These are phyloP conservation scores for Diaporthe nobilis DNA, from an alignment of 2,329 filamentous ascomycete species.

Conservation along the genomic window DNA sequence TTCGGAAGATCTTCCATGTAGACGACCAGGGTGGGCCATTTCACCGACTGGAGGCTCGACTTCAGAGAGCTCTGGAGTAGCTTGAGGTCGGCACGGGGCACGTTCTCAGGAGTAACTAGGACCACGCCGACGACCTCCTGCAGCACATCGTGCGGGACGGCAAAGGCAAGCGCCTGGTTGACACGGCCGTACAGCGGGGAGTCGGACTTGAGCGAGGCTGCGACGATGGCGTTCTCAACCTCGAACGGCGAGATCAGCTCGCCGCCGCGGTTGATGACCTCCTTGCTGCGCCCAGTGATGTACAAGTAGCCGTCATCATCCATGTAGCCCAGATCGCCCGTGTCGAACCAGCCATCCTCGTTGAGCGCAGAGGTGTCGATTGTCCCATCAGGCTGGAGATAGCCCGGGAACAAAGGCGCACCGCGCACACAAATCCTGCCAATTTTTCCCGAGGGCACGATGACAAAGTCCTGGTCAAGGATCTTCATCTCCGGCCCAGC, in stretches of 20 bases:
- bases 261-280: slow-evolving; percentile 91
- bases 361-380: slow-evolving; percentile 84
- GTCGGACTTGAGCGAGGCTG: slow-evolving; percentile 31
- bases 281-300: slow-evolving; percentile 94
- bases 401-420: slow-evolving; percentile 87
- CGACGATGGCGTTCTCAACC: slow-evolving; percentile 75
- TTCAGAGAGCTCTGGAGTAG: slow-evolving; percentile 62
- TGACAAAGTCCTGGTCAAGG: slow-evolving; percentile 77
- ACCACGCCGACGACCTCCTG: slow-evolving; percentile 40
- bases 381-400: slow-evolving; percentile 80
- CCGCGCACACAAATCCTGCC: slow-evolving; percentile 88
- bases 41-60: slow-evolving; percentile 64
- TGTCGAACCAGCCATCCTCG: slow-evolving; percentile 85
- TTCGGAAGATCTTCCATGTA: slow-evolving; percentile 70
- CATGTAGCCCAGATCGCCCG: slow-evolving; percentile 86
- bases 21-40: slow-evolving; percentile 65
- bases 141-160: slow-evolving; percentile 37
- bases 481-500: slow-evolving; percentile 88
- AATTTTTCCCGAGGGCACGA: slow-evolving; percentile 77
- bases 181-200: slow-evolving; percentile 31
- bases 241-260: slow-evolving; percentile 93
- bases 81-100: slow-evolving; percentile 56
- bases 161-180: slow-evolving; percentile 35
- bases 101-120: slow-evolving; percentile 30
- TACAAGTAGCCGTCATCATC: slow-evolving; percentile 86